Evolutionary conservation across 2,329 filamentous ascomycete genomes (phyloP), one percentile per base, ranked within the genome.

Genomic region (Phaeosphaeria sp.): DNA sequence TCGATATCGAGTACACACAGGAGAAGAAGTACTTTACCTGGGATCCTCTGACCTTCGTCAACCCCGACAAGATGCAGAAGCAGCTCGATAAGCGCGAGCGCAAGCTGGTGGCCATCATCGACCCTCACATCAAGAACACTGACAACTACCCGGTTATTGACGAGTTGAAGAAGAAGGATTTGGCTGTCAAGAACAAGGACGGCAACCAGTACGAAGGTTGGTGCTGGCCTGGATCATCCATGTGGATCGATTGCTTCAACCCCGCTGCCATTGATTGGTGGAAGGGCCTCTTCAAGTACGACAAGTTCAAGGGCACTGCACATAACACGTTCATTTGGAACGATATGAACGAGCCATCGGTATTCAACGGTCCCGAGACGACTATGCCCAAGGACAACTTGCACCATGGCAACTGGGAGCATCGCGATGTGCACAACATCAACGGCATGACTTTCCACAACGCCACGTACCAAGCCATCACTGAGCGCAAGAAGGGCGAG

Each of bases 301-400:
- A 92, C 74, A 86, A 81, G 42, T 99, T 97, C 84, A 91, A 92
- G 77, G 93, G 93, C 48, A 92, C 92, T 1, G 85, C 89, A 68
- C 84, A 89, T 63, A 99, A 98, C 77, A 89, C 92, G 0, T 97
- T 92, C 78, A 87, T 99, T 69, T 99, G 95, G 95, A 99, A 99
- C 77, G 95, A 99, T 77, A 99, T 99, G 95, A 98, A 97, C 74
- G 95, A 99, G 80, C 95, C 95, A 0, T 98, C 95, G 0, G 95
- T 99, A 1, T 99, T 99, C 83, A 98, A 98, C 75, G 95, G 95
- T 0, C 95, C 95, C 0, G 95, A 99, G 78, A 96, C 93, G 2
- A 98, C 94, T 5, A 98, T 98, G 93, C 95, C 95, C 60, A 97
- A 97, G 79, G 95, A 99, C 81, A 99, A 99, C 75, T 79, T 99